A percentile compares a stretch with the other conserved stretches of the same genome.
phyloP scores from a whole-genome alignment of 169 alveolate species.

The Besnoitia besnoiti region DNA sequence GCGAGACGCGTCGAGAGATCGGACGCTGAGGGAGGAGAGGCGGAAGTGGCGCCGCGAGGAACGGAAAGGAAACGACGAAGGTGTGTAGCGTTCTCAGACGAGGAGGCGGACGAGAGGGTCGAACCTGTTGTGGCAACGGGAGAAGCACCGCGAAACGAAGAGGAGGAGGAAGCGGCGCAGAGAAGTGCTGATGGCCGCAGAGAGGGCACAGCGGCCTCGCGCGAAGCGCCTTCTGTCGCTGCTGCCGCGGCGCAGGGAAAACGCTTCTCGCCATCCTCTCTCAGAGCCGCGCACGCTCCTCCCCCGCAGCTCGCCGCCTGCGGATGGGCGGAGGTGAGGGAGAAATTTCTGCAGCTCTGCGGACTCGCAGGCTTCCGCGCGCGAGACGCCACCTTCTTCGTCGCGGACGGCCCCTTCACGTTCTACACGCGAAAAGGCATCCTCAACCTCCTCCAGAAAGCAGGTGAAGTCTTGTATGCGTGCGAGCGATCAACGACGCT shows the following conservation, averaged over 20 bases:
- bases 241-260: neutral
- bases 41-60: too few species aligned
- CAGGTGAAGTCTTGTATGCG: slow-evolving; percentile 22
- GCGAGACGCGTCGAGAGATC: too few species aligned
- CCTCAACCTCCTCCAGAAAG: neutral
- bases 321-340: neutral
- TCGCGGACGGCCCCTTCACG: slow-evolving; percentile 7
- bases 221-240: too few species aligned
- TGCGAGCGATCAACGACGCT: too few species aligned
- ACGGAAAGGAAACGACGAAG: neutral
- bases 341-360: neutral
- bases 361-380: neutral
- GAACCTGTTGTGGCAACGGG: too few species aligned
- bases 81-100: neutral
- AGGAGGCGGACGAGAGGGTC: neutral
- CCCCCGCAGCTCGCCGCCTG: neutral
- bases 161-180: too few species aligned
- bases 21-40: too few species aligned
- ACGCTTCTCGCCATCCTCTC: neutral
- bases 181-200: too few species aligned
- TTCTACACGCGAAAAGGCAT: slow-evolving; percentile 8
- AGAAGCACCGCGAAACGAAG: too few species aligned
- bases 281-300: too few species aligned
- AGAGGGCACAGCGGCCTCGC: too few species aligned
- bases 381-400: slow-evolving; percentile 1